These are phyloP conservation scores for Handroanthus guayacan DNA, from an alignment of 257 asterid species.

Conservation along the genomic window DNA sequence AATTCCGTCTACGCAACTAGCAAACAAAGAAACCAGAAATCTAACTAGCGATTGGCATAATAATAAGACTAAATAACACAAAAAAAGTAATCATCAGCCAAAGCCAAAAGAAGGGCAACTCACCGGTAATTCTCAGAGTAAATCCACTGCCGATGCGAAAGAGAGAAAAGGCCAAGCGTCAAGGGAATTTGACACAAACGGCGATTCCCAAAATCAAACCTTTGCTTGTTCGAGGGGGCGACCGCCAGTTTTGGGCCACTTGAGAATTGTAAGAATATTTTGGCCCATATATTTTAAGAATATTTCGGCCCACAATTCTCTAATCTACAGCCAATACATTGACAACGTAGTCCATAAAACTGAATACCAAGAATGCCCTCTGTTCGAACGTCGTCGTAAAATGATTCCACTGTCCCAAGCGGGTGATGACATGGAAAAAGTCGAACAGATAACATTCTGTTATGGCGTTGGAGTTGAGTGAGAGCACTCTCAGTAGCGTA, in stretches of 20 bases:
- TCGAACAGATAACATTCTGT: constrained; percentile 42
- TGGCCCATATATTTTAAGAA: constrained; percentile 28
- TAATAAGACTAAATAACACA: neutral
- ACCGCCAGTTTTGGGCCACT: constrained; percentile 29
- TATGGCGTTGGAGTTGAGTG: constrained; percentile 24
- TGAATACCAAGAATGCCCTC: constrained; percentile 37
- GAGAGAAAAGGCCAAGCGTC: constrained; percentile 33
- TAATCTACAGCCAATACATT: neutral
- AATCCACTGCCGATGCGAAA: constrained; percentile 41
- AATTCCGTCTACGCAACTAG: constrained; percentile 4
- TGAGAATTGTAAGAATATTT: neutral
- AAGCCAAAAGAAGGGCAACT: constrained; percentile 1
- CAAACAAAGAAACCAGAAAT: neutral
- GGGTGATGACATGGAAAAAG: constrained; percentile 4
- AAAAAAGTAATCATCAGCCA: neutral
- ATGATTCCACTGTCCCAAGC: neutral
- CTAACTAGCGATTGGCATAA: constrained; percentile 7
- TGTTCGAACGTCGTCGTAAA: constrained; percentile 35
- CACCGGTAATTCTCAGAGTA: constrained; percentile 32
- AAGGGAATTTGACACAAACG: neutral
- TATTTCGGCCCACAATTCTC: constrained; percentile 27
- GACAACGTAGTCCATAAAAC: neutral
- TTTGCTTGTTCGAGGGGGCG: constrained; percentile 41
- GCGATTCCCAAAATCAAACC: constrained; percentile 9
- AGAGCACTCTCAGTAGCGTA: neutral